Evolutionary conservation across 1,284 basidiomycete species (phyloP), one percentile per base, ranked within the genome.

Genomic region (Trichosporon sp.): DNA sequence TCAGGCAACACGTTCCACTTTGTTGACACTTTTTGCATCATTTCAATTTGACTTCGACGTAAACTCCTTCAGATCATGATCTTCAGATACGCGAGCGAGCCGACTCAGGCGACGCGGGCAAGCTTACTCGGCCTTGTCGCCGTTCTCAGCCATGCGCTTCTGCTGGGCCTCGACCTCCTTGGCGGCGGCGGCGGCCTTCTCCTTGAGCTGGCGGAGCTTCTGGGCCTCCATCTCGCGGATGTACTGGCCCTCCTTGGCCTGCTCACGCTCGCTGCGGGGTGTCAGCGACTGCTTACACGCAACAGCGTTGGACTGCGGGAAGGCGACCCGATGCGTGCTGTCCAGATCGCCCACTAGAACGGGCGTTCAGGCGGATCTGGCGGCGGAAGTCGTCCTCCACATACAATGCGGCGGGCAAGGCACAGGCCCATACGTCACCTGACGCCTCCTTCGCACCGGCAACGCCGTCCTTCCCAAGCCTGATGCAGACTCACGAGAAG

Each of bases 161-260:
- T 54, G 19, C 63, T 78, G 73, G 56, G 70, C 75, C 70, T 78
- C 70, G 63, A 75, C 75, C n/a, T 61, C 60, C 60, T 67, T 64
- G 59, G 70, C 70, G 56, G 66, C 64, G 69, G 71, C 71, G 64
- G 73, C 69, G 61, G 65, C 64, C 68, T 75, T 73, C 62, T 65
- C 59, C 67, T 75, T 73, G 60, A 64, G 65, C 63, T 65, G 68
- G 63, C 69, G 70, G 71, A 79, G 74, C 71, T 79, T 78, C 64
- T 77, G 72, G 40, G 71, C 69, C 70, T 79, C 78, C 68, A 75
- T 67, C 60, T 76, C 78, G 68, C 77, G 71, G 49, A 79, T 74
- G 72, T 79, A 79, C 65, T 78, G 73, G 46, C 73, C 70, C 70
- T 79, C 78, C 70, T 76, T 68, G 61, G 78, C 78, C 69, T 78